Conservation (phyloP, 805 yeast genomes). For the Ogataea pilisensis region DNA sequence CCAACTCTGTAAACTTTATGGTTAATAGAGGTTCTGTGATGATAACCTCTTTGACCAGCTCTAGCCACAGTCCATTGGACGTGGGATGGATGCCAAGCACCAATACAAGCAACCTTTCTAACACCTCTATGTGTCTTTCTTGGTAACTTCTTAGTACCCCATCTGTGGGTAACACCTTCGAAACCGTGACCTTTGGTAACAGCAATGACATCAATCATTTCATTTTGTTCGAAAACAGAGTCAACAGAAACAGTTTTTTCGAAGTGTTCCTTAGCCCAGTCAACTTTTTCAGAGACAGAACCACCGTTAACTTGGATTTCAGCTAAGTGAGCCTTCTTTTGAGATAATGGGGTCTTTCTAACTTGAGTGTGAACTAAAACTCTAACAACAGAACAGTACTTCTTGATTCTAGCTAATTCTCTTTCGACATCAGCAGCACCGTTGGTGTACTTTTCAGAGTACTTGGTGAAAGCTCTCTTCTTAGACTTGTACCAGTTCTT, state of each 20-base stretch:
- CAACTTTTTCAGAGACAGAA: slow-evolving; percentile 93
- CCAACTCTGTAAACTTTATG: slow-evolving; percentile 99
- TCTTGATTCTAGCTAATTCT: slow-evolving; percentile 97
- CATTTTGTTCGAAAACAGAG: slow-evolving; percentile 97
- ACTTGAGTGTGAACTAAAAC: slow-evolving; percentile 99
- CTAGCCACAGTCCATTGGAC: slow-evolving; percentile 99
- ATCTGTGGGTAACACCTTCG: slow-evolving; percentile 99
- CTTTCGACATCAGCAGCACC: slow-evolving; percentile 84
- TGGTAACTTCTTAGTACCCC: slow-evolving; percentile 99
- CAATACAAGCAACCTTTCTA: slow-evolving; percentile 99
- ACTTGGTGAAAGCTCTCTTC: slow-evolving; percentile 99
- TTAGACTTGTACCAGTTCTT: slow-evolving; percentile 99
- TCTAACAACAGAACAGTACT: slow-evolving; percentile 98
- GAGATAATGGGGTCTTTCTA: slow-evolving; percentile 98
- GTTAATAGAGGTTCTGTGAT: slow-evolving; percentile 99
- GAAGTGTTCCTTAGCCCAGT: slow-evolving; percentile 98
- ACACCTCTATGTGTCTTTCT: slow-evolving; percentile 99
- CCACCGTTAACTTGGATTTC: slow-evolving; percentile 99
- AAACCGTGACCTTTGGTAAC: slow-evolving; percentile 99
- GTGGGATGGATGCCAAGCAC: slow-evolving; percentile 99
- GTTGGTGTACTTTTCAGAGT: slow-evolving; percentile 96
- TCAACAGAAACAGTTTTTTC: slow-evolving; percentile 97
- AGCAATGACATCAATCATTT: slow-evolving; percentile 97
- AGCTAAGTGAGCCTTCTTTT: slow-evolving; percentile 99
- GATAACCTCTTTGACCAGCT: slow-evolving; percentile 99